Evolutionary conservation across 2,329 filamentous ascomycete species (phyloP).

Genomic region (Diplodia corticola): DNA sequence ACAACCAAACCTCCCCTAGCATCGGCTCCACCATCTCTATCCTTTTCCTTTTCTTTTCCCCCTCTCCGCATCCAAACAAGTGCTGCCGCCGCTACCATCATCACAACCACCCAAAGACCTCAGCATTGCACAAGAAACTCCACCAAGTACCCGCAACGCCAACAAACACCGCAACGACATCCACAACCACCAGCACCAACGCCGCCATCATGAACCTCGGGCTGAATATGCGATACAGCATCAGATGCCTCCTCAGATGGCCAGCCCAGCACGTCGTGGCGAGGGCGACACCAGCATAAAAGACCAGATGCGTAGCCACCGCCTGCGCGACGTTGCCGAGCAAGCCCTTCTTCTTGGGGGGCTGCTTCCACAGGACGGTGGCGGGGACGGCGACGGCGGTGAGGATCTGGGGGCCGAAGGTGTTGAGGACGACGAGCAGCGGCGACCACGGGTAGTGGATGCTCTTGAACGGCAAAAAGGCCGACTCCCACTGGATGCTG

Average conservation of each 20-base stretch:
- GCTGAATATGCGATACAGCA: conserved; percentile 93
- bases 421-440: conserved; percentile 78
- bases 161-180: conserved; percentile 70
- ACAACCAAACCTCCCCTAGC: neutral
- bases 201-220: conserved; percentile 87
- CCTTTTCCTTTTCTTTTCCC: neutral
- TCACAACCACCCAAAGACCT: conserved; percentile 71
- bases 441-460: conserved; percentile 90
- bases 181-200: conserved; percentile 70
- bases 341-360: conserved; percentile 64
- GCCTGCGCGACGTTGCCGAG: conserved; percentile 71
- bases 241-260: conserved; percentile 83
- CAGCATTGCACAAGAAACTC: conserved; percentile 75
- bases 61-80: neutral
- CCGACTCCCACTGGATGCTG: conserved; percentile 93
- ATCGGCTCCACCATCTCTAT: neutral
- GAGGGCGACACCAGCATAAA: conserved; percentile 79
- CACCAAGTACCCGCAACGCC: conserved; percentile 72
- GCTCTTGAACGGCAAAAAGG: conserved; percentile 82
- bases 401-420: conserved; percentile 84
- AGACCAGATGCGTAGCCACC: conserved; percentile 73
- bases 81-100: neutral
- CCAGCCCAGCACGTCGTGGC: conserved; percentile 91
- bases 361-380: conserved; percentile 84
- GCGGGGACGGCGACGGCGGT: conserved; percentile 78